These are phyloP conservation scores for Smallanthus sonchifolius DNA, from an alignment of 129 eudicot species.

Conservation along the genomic window DNA sequence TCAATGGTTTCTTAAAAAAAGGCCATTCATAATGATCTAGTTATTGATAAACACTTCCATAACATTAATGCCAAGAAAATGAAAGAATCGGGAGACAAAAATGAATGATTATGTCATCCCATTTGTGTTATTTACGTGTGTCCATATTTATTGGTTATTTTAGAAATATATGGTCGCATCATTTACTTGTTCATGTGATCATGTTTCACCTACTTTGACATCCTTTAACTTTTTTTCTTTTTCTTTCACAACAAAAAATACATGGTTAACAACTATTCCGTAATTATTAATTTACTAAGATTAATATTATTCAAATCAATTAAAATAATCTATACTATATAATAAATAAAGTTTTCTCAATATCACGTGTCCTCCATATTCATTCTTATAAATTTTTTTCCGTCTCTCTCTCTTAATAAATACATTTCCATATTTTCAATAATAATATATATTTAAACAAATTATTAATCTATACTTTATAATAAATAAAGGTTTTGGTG, in stretches of 20 bases:
- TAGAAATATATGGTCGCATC: slow-evolving; percentile 21
- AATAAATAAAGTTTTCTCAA: no score
- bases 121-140: slow-evolving; percentile 26
- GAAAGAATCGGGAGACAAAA: slow-evolving; percentile 7
- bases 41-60: neutral
- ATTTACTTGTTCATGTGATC: slow-evolving; percentile 31
- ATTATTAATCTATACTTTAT: no score
- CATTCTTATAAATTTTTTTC: no score
- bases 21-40: neutral
- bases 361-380: no score
- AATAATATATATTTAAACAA: no score
- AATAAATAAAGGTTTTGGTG: no score
- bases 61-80: neutral
- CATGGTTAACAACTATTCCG: neutral
- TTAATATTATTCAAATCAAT: neutral
- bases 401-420: no score
- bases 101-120: slow-evolving; percentile 26
- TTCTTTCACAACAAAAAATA: neutral
- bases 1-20: no score
- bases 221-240: neutral
- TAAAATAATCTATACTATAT: no score
- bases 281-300: neutral
- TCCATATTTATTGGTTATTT: slow-evolving; percentile 27
- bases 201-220: slow-evolving; percentile 32
- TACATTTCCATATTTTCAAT: no score